Evolutionary conservation across 2,329 filamentous ascomycete genomes (phyloP).

Genomic region (Colletotrichum higginsianum): DNA sequence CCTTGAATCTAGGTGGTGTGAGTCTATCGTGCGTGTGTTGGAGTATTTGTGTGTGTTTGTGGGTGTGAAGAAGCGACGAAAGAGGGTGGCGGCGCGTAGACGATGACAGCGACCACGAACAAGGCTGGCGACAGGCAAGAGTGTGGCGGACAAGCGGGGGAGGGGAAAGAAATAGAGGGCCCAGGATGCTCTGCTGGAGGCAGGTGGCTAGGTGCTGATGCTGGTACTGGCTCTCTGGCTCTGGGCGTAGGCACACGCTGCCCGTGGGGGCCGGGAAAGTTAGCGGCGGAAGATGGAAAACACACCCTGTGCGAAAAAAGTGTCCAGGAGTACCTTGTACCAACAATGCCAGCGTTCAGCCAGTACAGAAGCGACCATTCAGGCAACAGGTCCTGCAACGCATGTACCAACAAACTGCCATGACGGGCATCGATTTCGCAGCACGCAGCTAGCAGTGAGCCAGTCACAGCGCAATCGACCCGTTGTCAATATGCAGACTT

Average conservation of each 20-base stretch:
- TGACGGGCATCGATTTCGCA: neutral
- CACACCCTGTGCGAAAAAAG: slow-evolving; percentile 7
- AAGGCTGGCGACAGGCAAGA: slow-evolving; percentile 26
- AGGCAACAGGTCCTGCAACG: neutral
- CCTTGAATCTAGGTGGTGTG: neutral
- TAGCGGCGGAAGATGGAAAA: neutral
- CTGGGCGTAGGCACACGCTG: neutral
- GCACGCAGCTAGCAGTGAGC: neutral
- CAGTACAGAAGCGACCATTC: neutral
- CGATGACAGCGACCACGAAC: slow-evolving; percentile 4
- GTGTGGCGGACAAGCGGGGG: slow-evolving; percentile 31
- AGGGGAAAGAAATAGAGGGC: slow-evolving; percentile 36
- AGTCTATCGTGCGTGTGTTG: neutral
- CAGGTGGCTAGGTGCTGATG: slow-evolving; percentile 2
- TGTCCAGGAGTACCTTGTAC: neutral
- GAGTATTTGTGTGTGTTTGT: neutral
- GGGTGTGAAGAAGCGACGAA: neutral
- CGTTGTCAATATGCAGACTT: neutral
- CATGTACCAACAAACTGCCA: neutral
- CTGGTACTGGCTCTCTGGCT: slow-evolving; percentile 8
- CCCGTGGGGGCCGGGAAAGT: slow-evolving; percentile 7
- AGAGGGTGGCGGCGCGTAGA: slow-evolving; percentile 3
- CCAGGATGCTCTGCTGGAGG: slow-evolving; percentile 23
- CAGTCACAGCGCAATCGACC: slow-evolving; percentile 2
- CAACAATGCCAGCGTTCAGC: neutral